These are phyloP conservation scores for Sporisorium iseilematis-ciliati DNA, from an alignment of 1,284 basidiomycete species.

Conservation along the genomic window DNA sequence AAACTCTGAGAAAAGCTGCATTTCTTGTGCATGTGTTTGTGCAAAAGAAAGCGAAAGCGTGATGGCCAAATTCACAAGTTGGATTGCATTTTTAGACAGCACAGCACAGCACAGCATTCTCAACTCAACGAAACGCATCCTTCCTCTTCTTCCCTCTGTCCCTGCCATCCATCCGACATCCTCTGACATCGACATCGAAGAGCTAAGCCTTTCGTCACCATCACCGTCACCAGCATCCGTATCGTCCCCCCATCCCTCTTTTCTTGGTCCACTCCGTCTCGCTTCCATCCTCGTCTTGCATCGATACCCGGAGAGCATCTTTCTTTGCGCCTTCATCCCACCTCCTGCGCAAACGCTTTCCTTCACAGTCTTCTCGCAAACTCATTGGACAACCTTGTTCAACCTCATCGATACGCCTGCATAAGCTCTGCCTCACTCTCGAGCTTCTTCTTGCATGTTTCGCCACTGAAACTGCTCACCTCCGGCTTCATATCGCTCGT, in stretches of 20 bases:
- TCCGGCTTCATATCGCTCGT: not conserved
- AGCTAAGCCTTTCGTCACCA: not conserved
- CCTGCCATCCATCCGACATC: not conserved
- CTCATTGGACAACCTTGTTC: slow-evolving; percentile 10
- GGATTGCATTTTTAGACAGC: too few relatives aligned
- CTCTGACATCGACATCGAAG: not conserved
- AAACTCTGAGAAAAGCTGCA: too few relatives aligned
- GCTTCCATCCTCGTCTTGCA: not conserved
- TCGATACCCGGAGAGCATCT: slow-evolving; percentile 11
- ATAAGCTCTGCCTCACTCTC: slow-evolving; percentile 5
- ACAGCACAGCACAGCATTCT: slow-evolving; percentile 5
- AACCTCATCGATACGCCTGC: not conserved
- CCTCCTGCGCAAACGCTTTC: not conserved
- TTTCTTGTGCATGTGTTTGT: too few relatives aligned
- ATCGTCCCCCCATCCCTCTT: not conserved
- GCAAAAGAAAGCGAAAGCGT: not conserved
- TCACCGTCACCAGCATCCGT: not conserved
- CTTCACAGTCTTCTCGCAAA: not conserved
- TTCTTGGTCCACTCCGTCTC: not conserved
- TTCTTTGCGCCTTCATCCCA: slow-evolving; percentile 1
- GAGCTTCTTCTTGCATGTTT: not conserved
- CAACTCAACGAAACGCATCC: not conserved
- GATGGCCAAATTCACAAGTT: not conserved
- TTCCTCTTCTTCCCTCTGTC: not conserved
- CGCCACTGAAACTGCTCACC: not conserved